Conservation (phyloP, 352 stramenopile genomes). For the Phytophthora pistaciae region DNA sequence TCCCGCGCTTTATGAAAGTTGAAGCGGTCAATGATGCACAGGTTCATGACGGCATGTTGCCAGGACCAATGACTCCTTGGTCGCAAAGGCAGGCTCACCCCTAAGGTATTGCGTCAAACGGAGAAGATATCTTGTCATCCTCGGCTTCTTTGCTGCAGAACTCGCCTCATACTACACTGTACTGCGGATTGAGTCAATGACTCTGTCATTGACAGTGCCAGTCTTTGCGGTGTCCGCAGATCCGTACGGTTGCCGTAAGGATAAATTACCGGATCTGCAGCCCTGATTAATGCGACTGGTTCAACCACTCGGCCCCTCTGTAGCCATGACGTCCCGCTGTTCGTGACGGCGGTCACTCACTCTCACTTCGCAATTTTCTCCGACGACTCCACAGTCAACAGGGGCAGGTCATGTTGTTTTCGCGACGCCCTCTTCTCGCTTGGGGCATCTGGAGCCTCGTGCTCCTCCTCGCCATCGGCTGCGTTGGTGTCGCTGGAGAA, state of each 20-base stretch:
- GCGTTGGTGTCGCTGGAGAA: slow-evolving; percentile 9
- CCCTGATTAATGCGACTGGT: slow-evolving; percentile 15
- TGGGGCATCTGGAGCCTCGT: slow-evolving; percentile 3
- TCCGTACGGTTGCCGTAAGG: slow-evolving; percentile 20
- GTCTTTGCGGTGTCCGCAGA: slow-evolving; percentile 1
- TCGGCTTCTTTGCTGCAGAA: not conserved
- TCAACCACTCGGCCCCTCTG: slow-evolving; percentile 16
- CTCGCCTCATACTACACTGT: not conserved
- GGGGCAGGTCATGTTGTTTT: slow-evolving; percentile 1
- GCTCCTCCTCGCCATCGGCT: slow-evolving; percentile 1
- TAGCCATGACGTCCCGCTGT: slow-evolving; percentile 3
- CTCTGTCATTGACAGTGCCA: slow-evolving; percentile 6
- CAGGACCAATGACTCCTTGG: not conserved
- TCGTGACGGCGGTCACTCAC: not conserved
- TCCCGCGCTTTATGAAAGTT: not conserved
- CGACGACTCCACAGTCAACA: not conserved
- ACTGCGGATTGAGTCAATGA: not conserved
- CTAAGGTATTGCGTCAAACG: not conserved
- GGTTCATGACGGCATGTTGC: not conserved
- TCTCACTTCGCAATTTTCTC: slow-evolving; percentile 17
- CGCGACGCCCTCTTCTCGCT: not conserved
- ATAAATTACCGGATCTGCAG: slow-evolving; percentile 23
- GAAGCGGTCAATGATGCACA: too few species aligned
- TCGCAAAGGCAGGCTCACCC: not conserved
- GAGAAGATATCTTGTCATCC: not conserved